Evolutionary conservation across 306 rosid species (phyloP).

Genomic region (Quercus aquifolioides): DNA sequence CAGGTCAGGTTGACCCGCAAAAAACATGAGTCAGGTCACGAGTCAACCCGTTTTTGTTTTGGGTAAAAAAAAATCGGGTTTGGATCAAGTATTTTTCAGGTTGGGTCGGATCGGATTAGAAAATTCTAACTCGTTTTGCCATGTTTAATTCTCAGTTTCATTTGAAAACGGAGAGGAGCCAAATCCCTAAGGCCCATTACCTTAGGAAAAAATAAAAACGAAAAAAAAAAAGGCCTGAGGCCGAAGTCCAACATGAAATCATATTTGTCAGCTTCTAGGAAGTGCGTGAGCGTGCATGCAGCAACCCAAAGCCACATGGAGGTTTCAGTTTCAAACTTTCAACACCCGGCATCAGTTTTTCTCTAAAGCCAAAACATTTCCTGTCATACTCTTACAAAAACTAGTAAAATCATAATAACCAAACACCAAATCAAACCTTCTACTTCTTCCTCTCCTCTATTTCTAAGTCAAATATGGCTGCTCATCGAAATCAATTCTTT

Average conservation of each 20-base stretch:
- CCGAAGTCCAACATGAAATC: neutral
- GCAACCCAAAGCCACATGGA: constrained; percentile 1
- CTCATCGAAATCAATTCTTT: neutral
- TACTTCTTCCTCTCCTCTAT: neutral
- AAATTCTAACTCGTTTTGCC: too few relatives aligned
- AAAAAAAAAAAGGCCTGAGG: too few relatives aligned
- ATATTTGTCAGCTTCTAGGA: neutral
- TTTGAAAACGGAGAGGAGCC: too few relatives aligned
- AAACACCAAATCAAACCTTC: neutral
- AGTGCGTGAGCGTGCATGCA: neutral
- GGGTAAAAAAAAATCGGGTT: too few relatives aligned
- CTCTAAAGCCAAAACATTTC: neutral
- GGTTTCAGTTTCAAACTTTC: neutral
- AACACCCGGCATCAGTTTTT: neutral
- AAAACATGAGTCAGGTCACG: too few relatives aligned
- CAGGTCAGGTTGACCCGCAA: too few relatives aligned
- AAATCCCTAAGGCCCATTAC: too few relatives aligned
- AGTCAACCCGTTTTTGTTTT: too few relatives aligned
- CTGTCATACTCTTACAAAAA: neutral
- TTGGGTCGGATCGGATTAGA: too few relatives aligned
- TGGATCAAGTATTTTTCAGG: rapidly evolving
- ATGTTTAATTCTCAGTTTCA: too few relatives aligned
- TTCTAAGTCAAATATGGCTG: constrained; percentile 18
- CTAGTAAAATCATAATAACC: neutral
- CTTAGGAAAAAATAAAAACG: too few relatives aligned